Evolutionary conservation across 176 grass and related monocot species (phyloP).

Genomic region (Musa itinerans): DNA sequence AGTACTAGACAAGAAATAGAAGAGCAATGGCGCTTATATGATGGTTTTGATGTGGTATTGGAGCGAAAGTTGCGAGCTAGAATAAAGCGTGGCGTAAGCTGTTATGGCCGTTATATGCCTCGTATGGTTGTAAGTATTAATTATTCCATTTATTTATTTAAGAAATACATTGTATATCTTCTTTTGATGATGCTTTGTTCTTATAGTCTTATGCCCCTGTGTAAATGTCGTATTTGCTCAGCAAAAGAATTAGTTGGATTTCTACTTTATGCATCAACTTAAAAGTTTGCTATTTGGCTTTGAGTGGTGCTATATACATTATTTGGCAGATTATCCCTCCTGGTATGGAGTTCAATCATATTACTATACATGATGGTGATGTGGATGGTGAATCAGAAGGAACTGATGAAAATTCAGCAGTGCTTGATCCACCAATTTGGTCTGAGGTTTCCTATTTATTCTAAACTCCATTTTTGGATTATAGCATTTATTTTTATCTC

Average conservation of each 20-base stretch:
- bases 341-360: constrained; percentile 67
- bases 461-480: neutral
- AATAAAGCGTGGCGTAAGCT: constrained; percentile 56
- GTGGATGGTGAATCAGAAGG: constrained; percentile 52
- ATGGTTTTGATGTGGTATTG: constrained; percentile 77
- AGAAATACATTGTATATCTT: neutral
- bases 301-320: neutral
- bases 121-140: constrained; percentile 67
- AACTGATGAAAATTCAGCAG: constrained; percentile 38
- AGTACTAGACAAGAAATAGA: constrained; percentile 81
- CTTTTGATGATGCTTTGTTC: neutral
- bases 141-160: neutral
- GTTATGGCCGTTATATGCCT: constrained; percentile 71
- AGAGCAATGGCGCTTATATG: constrained; percentile 66
- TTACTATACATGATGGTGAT: constrained; percentile 51
- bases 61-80: constrained; percentile 44
- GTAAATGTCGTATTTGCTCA: neutral
- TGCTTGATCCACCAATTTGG: constrained; percentile 65
- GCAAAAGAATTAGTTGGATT: neutral
- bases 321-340: constrained; percentile 55
- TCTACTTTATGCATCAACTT: neutral
- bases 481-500: neutral
- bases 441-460: constrained; percentile 35
- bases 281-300: neutral
- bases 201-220: neutral